Percentiles rank a stretch among this genome's conserved stretches.
These are phyloP conservation scores for Fragaria vesca DNA, from an alignment of 306 rosid genomes.

Conservation along the genomic window DNA sequence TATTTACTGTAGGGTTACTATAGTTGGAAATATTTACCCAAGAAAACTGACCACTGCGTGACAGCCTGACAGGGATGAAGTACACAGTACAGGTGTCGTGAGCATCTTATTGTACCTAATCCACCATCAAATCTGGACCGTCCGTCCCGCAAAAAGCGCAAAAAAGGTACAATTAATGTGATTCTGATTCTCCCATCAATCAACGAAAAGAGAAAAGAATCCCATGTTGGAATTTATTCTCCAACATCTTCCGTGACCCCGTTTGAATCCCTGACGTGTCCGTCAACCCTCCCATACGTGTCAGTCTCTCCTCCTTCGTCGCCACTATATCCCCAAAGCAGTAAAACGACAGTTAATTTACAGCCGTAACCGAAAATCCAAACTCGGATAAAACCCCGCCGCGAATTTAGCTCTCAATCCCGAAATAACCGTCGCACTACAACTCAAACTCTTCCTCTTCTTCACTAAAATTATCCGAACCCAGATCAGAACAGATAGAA, in stretches of 20 bases:
- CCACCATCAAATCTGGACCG: no score
- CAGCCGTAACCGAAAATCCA: background rate
- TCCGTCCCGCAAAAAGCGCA: background rate
- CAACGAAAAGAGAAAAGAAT: background rate
- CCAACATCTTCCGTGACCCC: background rate
- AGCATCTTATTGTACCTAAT: no score
- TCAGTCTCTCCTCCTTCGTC: background rate
- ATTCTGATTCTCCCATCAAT: background rate
- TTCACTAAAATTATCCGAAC: background rate
- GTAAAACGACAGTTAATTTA: background rate
- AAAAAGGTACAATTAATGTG: background rate
- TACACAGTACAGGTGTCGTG: no score
- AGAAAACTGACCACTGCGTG: no score
- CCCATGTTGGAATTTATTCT: background rate
- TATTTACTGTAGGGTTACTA: no score
- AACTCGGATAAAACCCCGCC: background rate
- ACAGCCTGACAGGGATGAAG: no score
- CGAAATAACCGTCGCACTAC: background rate
- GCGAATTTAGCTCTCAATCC: background rate
- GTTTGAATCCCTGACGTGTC: background rate
- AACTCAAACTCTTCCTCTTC: background rate
- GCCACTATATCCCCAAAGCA: background rate
- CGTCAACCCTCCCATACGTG: background rate
- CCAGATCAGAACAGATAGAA: background rate
- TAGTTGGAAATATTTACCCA: no score